Base-by-base conservation (phyloP, 306 rosid genomes). In the Pyrus betulifolia region DNA sequence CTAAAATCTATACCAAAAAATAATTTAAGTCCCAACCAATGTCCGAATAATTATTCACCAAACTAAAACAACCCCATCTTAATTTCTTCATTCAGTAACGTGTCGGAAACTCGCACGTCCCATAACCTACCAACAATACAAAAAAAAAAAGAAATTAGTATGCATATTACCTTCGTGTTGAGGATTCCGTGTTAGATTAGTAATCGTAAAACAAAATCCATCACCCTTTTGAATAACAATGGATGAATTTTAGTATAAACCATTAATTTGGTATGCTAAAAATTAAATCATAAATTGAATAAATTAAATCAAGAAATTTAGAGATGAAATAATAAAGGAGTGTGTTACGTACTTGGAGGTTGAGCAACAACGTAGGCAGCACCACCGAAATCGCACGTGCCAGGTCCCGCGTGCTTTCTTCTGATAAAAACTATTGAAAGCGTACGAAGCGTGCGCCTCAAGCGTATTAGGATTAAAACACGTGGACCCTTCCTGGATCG, bases 371-470 rank as follows among this genome's bases (percentile, higher is more conserved):
- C 93, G 55, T 76, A 74, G 1, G 93, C 98, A 11, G 91, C 82
- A 1, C 98, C 98, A 6, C 87, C 93, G 10, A 93, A 93, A 62
- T 88, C 33, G 15, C 98, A 93, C 44, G 96, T 81, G 74, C 97
- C 96, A 11, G 75, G 75, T 4, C 0, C 76, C 85, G 81, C 96
- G 98, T n/a, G 86, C 65, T 23, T 21, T 88, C 83, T 82, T 91
- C 84, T 93, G 98, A 67, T 91, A 93, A 49, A 81, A 91, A 51
- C 97, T 93, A 55, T 93, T 91, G 70, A 91, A 91, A 3, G 98
- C 98, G 35, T 86, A 93, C 1, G 98, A 93, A 51, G 98, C 98
- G 51, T 93, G 98, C 3, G 98, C 96, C 81, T 77, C 94, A 21
- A 90, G 76, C 1, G 96, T 83, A 38, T 90, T 72, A 0, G 98